phyloP scores from a whole-genome alignment of 306 rosid species.

The Styphnolobium japonicum region DNA sequence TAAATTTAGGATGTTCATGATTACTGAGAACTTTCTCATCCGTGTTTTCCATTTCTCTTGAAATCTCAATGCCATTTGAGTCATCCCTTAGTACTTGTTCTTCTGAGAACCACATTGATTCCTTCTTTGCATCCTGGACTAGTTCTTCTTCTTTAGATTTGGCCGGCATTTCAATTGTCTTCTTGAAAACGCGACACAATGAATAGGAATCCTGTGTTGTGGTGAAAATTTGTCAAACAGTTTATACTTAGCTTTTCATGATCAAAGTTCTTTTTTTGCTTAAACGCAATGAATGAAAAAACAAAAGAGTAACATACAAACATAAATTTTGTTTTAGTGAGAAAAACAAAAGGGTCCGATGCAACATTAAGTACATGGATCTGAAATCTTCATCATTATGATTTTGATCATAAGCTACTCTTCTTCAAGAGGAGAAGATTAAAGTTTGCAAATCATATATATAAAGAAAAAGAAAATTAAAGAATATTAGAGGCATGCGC shows the following conservation, averaged over 20 bases:
- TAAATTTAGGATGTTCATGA: constrained; percentile 43
- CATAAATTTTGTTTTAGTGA: constrained; percentile 26
- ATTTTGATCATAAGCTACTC: constrained; percentile 46
- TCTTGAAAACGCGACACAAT: constrained; percentile 86
- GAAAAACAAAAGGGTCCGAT: constrained; percentile 30
- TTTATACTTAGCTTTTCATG: neutral
- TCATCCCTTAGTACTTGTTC: constrained; percentile 43
- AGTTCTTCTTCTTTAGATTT: constrained; percentile 45
- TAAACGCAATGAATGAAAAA: neutral
- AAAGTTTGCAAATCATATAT: constrained; percentile 39
- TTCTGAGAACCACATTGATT: constrained; percentile 32
- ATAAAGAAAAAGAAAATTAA: constrained; percentile 38
- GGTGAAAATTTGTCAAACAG: neutral
- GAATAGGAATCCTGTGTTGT: constrained; percentile 81
- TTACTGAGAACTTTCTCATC: constrained; percentile 44
- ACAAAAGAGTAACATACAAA: constrained; percentile 36
- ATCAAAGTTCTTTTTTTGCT: neutral
- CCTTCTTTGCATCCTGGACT: constrained; percentile 25
- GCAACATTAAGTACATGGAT: constrained; percentile 48
- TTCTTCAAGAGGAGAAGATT: constrained; percentile 34
- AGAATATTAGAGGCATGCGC: constrained; percentile 46
- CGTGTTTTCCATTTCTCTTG: constrained; percentile 40
- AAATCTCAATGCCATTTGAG: constrained; percentile 43
- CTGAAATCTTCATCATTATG: constrained; percentile 56
- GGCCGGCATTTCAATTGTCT: constrained; percentile 53